phyloP scores from a whole-genome alignment of 495 filamentous ascomycete species.

The Darksidea phi region DNA sequence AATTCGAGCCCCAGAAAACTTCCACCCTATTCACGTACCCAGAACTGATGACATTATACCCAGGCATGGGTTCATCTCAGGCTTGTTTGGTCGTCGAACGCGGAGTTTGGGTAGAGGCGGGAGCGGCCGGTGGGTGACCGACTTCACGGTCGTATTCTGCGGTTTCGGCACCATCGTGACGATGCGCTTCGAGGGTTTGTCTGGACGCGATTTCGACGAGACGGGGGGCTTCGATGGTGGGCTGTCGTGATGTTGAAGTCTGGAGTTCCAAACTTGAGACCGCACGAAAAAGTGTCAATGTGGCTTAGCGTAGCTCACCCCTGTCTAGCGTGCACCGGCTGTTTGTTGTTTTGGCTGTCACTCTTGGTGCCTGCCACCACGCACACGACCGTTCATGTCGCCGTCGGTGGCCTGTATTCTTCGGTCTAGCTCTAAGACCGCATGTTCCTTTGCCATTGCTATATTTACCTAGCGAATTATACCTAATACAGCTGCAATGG shows the following conservation, averaged over 20 bases:
- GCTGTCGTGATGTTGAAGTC: neutral
- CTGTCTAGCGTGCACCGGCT: constrained; percentile 2
- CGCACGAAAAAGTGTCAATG: neutral
- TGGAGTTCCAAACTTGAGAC: neutral
- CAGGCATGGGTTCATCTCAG: constrained; percentile 75
- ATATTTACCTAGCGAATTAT: neutral
- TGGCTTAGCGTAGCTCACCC: neutral
- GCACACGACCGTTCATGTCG: neutral
- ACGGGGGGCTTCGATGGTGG: neutral
- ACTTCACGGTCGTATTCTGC: constrained; percentile 28
- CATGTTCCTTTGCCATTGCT: constrained; percentile 4
- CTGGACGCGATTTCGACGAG: neutral
- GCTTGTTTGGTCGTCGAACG: constrained; percentile 75
- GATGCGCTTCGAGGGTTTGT: neutral
- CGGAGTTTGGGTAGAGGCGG: constrained; percentile 83
- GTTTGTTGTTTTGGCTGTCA: constrained; percentile 10
- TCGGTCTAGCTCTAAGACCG: neutral
- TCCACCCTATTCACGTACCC: constrained; percentile 56
- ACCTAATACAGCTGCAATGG: constrained; percentile 13
- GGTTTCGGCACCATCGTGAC: constrained; percentile 52
- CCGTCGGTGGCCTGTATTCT: constrained; percentile 1
- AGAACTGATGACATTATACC: constrained; percentile 86
- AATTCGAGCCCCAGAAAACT: neutral
- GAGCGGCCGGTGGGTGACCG: constrained; percentile 60
- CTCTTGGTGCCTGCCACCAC: constrained; percentile 1